phyloP scores from a whole-genome alignment of 106 monocot genomes.

The Gastrodia elata region DNA sequence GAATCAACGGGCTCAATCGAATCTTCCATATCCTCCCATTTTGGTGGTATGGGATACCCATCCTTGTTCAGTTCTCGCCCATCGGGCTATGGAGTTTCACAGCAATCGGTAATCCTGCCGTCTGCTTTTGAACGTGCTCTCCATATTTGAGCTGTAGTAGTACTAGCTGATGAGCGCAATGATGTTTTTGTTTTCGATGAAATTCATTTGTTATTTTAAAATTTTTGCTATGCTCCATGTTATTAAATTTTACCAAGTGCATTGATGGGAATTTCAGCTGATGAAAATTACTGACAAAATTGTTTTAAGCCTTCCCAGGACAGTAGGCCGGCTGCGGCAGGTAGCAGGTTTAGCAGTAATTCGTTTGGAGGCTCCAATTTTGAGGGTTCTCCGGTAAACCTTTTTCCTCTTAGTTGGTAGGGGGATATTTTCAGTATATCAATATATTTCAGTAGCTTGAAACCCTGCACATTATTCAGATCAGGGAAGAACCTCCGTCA shows the following conservation, averaged over 20 bases:
- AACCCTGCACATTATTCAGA: slow-evolving; percentile 26
- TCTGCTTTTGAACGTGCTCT: neutral
- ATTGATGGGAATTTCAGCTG: neutral
- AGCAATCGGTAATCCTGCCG: slow-evolving; percentile 37
- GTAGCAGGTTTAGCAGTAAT: slow-evolving; percentile 45
- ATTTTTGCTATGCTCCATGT: neutral
- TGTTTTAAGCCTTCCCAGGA: slow-evolving; percentile 28
- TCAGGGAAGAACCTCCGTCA: slow-evolving; percentile 79
- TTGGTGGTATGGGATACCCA: slow-evolving; percentile 91
- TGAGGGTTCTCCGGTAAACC: slow-evolving; percentile 48
- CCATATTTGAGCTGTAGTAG: too few species aligned
- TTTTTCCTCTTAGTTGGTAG: neutral
- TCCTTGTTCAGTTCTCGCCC: slow-evolving; percentile 94
- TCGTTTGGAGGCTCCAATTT: slow-evolving; percentile 27
- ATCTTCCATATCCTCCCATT: slow-evolving; percentile 93
- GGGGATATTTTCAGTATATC: neutral
- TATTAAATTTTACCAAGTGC: neutral
- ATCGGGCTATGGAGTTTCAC: slow-evolving; percentile 64
- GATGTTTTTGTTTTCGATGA: neutral
- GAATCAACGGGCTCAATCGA: slow-evolving; percentile 90
- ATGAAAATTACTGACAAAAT: neutral
- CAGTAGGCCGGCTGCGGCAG: slow-evolving; percentile 23
- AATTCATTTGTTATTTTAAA: neutral
- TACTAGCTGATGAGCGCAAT: neutral
- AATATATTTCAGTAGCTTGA: neutral